Evolutionary conservation across 148 eudicot species (phyloP), one percentile per base, ranked within the genome.

Genomic region (Hydrangea macrophylla): DNA sequence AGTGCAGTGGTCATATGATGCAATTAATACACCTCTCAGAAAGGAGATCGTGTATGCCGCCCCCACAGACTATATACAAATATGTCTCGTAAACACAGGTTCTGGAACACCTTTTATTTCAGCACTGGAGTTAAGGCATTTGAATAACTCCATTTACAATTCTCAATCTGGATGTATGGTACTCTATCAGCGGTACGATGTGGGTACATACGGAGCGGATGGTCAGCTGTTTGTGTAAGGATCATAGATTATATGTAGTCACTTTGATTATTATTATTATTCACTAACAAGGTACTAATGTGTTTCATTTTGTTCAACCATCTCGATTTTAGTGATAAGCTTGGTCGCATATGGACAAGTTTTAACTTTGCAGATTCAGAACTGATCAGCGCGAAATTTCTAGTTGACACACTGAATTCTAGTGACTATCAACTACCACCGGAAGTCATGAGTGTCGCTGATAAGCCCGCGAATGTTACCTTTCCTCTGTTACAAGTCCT

Each of bases 61-160:
- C 6, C 7, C 67, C 3, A 40, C 72, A 0, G 73, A 80, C 61
- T 71, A 71, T 32, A 40, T 83, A 64, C 35, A 70, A 53, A 75
- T 80, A 12, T 83, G 86, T 40, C 71, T 83, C 10, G 75, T 50
- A 31, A 71, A 83, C 15, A 69, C 54, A 9, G 74, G 64, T 7
- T 20, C 0, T 9, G 79, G 81, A 50, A 80, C 73, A 15, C 86
- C 86, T 35, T 83, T 83, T 24, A 76, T 83, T 22, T 79, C 86
- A 4, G 64, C 59, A 1, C 40, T 83, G 54, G 86, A 83, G 35
- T 40, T 83, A 23, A 74, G 86, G 48, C 73, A 3, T 35, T 25
- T 83, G 12, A 9, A 58, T 35, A 20, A 22, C 33, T 53, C 70
- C 1, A 63, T 68, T 45, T 79, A 83, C n/a, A n/a, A n/a, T n/a